Evolutionary conservation across 306 rosid species (phyloP).

Genomic region (Delonix regia): DNA sequence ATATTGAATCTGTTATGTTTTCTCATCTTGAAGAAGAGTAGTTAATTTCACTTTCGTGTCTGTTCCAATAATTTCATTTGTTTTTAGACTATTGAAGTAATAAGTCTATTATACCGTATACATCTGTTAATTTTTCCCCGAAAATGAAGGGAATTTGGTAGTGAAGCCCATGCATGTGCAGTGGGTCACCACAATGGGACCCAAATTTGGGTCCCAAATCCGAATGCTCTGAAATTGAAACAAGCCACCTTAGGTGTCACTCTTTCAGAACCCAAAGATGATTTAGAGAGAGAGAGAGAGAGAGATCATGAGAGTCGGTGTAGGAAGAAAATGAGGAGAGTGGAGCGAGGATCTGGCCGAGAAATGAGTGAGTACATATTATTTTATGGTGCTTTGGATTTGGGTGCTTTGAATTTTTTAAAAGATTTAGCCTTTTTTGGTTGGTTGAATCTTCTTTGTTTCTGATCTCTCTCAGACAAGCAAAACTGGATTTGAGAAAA

Average conservation of each 20-base stretch:
- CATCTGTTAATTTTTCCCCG: not conserved
- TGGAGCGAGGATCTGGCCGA: constrained; percentile 73
- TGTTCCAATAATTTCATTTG: no score
- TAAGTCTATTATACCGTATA: no score
- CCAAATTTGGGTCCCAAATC: constrained; percentile 23
- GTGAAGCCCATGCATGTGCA: constrained; percentile 20
- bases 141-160: not conserved
- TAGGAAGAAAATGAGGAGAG: constrained; percentile 63
- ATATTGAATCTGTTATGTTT: not conserved
- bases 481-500: constrained; percentile 51
- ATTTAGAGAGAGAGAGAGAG: constrained; percentile 52
- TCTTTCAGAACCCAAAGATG: constrained; percentile 28
- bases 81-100: no score
- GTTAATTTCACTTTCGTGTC: not conserved
- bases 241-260: constrained; percentile 44
- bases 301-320: constrained; percentile 57
- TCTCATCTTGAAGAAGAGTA: no score
- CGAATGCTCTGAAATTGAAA: constrained; percentile 27
- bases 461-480: constrained; percentile 58
- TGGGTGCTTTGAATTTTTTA: constrained; percentile 52
- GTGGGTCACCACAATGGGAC: constrained; percentile 21
- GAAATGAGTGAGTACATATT: constrained; percentile 31
- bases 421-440: constrained; percentile 16
- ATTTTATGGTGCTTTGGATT: constrained; percentile 56
- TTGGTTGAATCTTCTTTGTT: not conserved